Percentiles rank a stretch among this genome's conserved stretches.
phyloP scores from a whole-genome alignment of 805 yeast genomes.

The Yamadazyma akitaensis region DNA sequence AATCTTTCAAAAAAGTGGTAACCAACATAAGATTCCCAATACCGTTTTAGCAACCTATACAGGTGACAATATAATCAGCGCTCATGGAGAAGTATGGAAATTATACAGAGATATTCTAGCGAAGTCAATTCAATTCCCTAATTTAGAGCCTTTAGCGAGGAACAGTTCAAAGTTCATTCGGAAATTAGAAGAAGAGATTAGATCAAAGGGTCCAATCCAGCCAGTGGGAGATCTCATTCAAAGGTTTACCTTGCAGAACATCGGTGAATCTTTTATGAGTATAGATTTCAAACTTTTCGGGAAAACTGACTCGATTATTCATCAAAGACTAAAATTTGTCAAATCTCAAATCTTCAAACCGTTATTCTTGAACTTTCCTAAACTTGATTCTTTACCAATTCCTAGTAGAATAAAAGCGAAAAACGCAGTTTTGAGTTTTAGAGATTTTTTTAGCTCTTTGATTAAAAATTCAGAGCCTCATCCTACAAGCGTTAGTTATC shows the following conservation, averaged over 20 bases:
- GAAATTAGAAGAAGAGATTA: slow-evolving; percentile 15
- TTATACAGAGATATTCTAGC: slow-evolving; percentile 44
- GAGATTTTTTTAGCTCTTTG: too few relatives aligned
- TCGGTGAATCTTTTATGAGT: slow-evolving; percentile 50
- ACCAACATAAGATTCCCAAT: slow-evolving; percentile 54
- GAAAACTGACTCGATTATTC: slow-evolving; percentile 24
- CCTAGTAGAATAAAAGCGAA: too few relatives aligned
- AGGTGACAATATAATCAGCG: slow-evolving; percentile 59
- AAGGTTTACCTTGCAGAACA: slow-evolving; percentile 46
- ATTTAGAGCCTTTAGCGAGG: too few relatives aligned
- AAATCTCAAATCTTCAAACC: slow-evolving; percentile 56
- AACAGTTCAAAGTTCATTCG: slow-evolving; percentile 31
- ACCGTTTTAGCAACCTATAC: slow-evolving; percentile 53
- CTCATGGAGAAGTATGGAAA: slow-evolving; percentile 53
- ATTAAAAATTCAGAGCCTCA: too few relatives aligned
- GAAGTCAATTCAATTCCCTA: slow-evolving; percentile 49
- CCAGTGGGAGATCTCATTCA: slow-evolving; percentile 40
- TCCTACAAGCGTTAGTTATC: too few relatives aligned
- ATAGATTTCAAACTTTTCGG: slow-evolving; percentile 36
- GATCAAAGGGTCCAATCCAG: too few relatives aligned
- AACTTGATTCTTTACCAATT: too few relatives aligned
- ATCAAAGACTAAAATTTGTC: slow-evolving; percentile 37
- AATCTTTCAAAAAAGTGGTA: slow-evolving; percentile 56
- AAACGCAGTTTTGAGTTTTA: too few relatives aligned
- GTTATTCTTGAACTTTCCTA: background rate